phyloP scores from a whole-genome alignment of 768 basidiomycete species.

The Kondoa subrosea region DNA sequence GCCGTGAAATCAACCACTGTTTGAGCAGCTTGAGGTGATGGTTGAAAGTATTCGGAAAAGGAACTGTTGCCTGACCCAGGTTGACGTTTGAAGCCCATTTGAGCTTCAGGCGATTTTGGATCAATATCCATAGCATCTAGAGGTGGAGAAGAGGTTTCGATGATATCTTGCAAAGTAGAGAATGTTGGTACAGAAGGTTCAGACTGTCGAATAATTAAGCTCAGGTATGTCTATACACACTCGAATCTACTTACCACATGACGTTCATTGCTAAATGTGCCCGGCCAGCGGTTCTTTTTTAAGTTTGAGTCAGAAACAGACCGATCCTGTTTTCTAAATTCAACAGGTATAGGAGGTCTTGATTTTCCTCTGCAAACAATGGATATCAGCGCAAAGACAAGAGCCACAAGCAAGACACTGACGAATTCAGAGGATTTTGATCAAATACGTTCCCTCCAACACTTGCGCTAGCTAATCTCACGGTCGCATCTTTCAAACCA shows the following conservation, averaged over 20 bases:
- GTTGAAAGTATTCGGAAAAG: background rate
- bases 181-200: constrained; percentile 3
- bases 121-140: constrained; percentile 7
- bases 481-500: background rate
- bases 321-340: background rate
- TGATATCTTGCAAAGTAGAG: background rate
- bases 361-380: background rate
- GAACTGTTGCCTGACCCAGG: background rate
- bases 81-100: background rate
- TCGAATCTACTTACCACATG: background rate
- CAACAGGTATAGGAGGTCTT: background rate
- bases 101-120: constrained; percentile 4
- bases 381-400: too few relatives aligned
- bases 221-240: background rate
- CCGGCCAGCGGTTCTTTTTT: background rate
- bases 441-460: background rate
- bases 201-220: background rate
- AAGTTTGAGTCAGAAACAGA: background rate
- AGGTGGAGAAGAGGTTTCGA: background rate
- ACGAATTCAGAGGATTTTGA: background rate
- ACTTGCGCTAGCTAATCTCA: background rate
- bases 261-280: background rate
- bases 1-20: too few relatives aligned
- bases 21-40: background rate
- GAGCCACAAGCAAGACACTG: too few relatives aligned